A percentile compares a stretch with the other conserved stretches of the same genome.
Conservation (phyloP, 805 yeast genomes). For the Ogataea sp. region DNA sequence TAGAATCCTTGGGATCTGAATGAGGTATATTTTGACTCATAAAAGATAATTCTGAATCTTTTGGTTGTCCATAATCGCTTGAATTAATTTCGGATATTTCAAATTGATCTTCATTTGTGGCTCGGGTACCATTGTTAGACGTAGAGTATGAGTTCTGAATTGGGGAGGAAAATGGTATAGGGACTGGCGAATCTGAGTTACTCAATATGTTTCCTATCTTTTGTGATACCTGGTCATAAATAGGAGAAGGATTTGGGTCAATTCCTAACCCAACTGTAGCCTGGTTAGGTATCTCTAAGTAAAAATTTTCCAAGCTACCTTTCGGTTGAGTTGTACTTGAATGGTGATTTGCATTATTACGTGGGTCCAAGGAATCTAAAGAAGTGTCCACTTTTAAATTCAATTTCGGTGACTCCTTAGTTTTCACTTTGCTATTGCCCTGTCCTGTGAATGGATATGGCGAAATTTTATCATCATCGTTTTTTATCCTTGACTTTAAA, state of each 20-base stretch:
- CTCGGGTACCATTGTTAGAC: not conserved
- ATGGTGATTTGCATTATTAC: not conserved
- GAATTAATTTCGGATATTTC: not conserved
- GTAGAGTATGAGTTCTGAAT: not conserved
- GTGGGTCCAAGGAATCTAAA: slow-evolving; percentile 3
- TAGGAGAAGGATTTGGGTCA: slow-evolving; percentile 7
- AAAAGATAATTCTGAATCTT: not conserved
- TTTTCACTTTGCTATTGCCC: slow-evolving; percentile 1
- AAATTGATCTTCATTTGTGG: not conserved
- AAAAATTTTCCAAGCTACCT: not conserved
- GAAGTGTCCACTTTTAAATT: slow-evolving; percentile 13
- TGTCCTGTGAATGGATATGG: slow-evolving; percentile 16
- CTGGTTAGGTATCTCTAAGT: not conserved
- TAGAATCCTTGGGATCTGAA: not conserved
- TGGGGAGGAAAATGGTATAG: not conserved
- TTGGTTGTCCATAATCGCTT: not conserved
- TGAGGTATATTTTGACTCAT: not conserved
- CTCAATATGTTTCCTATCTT: slow-evolving; percentile 10
- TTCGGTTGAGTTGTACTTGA: not conserved
- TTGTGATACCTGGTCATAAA: slow-evolving; percentile 13
- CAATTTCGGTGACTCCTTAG: not conserved
- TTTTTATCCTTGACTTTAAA: slow-evolving; percentile 13
- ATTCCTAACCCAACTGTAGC: not conserved
- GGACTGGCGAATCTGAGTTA: not conserved
- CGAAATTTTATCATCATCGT: slow-evolving; percentile 9